Conservation (phyloP, 306 rosid genomes). For the Mimosa pudica region DNA sequence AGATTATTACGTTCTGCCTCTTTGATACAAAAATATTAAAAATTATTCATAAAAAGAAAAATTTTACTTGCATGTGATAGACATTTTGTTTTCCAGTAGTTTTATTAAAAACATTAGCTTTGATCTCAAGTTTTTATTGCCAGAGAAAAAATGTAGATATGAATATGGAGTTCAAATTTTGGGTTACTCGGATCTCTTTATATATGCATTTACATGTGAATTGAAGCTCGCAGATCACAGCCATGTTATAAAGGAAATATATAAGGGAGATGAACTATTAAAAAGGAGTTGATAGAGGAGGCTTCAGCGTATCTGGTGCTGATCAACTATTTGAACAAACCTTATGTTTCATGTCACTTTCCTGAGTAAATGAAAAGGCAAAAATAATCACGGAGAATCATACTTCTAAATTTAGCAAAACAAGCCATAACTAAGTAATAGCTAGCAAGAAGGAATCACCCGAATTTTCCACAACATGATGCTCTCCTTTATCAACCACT, state of each 20-base stretch:
- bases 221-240: not conserved
- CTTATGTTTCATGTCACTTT: not conserved
- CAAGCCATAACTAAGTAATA: no score
- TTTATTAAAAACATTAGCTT: no score
- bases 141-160: not conserved
- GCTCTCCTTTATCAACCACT: conserved; percentile 1
- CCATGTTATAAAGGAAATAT: not conserved
- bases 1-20: no score
- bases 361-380: not conserved
- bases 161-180: not conserved
- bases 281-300: no score
- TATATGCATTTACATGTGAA: not conserved
- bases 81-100: not conserved
- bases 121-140: not conserved
- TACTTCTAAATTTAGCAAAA: not conserved
- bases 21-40: no score
- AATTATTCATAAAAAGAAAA: no score
- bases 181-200: not conserved
- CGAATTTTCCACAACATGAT: conserved; percentile 17
- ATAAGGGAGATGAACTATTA: no score
- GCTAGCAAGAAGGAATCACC: not conserved
- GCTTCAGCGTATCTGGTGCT: no score
- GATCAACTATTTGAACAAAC: no score
- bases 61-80: no score
- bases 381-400: not conserved